Evolutionary conservation across 2,329 filamentous ascomycete genomes (phyloP), one percentile per base, ranked within the genome.

Genomic region (Cryphonectria parasitica): DNA sequence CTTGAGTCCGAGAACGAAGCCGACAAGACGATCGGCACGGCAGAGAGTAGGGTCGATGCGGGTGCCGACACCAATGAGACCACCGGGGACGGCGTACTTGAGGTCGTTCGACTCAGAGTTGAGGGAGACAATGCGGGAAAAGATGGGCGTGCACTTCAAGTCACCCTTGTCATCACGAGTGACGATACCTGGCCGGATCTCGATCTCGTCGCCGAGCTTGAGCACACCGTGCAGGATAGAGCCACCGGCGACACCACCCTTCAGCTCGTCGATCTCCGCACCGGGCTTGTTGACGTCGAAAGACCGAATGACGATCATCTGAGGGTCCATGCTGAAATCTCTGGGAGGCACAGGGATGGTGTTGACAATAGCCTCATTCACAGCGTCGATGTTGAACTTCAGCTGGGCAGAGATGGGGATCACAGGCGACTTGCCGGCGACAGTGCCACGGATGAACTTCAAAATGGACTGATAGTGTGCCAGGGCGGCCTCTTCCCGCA

Each of bases 251-350:
- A 99, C 96, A 89, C 96, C 96, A 80, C 96, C 96, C 89, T 98
- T 98, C 74, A 99, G 88, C 77, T 99, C 96, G 72, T 98, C 95
- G 75, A 99, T 98, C 83, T 98, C 96, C 58, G 96, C 95, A 88
- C 96, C 96, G 58, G 96, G 96, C 89, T 99, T 99, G 90, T 99
- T 99, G 79, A 99, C 97, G 79, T 99, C 96, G 82, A 99, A 99
- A 2, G 95, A 98, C 82, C 96, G 94, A 82, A 99, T 99, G 80
- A 99, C 91, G 78, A 99, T 99, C 94, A 99, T 98, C 84, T 97
- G 95, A 60, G 96, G 96, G 75, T 95, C 93, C 77, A 92, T 89
- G 76, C 90, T 90, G 85, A 99, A 98, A 82, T 98, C 95, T 82
- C 96, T 89, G 72, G 92, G 84, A 22, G 96, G 96, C 13, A 98